These are phyloP conservation scores for Phytophthora citrophthora DNA, from an alignment of 352 stramenopile species.

Conservation along the genomic window DNA sequence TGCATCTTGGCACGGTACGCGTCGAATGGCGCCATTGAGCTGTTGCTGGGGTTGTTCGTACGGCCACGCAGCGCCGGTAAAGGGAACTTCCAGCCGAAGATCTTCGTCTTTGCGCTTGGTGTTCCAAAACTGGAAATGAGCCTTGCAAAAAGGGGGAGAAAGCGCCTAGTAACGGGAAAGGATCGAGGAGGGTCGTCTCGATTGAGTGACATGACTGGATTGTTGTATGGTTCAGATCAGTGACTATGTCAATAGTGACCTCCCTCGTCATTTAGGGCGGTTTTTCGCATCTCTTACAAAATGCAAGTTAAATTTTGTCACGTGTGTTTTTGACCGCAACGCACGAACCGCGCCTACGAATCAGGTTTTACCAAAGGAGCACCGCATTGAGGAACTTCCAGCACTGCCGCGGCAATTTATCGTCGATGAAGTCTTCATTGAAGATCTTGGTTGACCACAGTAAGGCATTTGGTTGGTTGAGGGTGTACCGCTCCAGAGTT, in stretches of 20 bases:
- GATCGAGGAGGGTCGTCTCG: conserved; percentile 19
- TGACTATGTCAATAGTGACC: conserved; percentile 8
- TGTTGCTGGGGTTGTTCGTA: conserved; percentile 35
- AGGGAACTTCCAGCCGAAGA: conserved; percentile 42
- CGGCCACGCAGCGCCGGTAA: conserved; percentile 37
- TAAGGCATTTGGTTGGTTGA: conserved; percentile 7
- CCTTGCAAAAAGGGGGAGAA: neutral
- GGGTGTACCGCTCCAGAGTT: neutral
- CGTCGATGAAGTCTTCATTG: neutral
- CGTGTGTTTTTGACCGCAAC: neutral
- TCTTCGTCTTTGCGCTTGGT: conserved; percentile 49
- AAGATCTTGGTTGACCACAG: conserved; percentile 7
- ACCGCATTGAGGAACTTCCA: neutral
- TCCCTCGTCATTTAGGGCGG: neutral
- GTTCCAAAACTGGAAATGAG: conserved; percentile 44
- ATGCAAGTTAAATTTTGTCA: conserved; percentile 13
- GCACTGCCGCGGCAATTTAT: neutral
- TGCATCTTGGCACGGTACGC: conserved; percentile 97
- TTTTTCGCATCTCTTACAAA: conserved; percentile 8
- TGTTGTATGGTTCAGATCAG: conserved; percentile 13
- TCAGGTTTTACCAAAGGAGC: conserved; percentile 13
- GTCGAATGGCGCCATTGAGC: conserved; percentile 67
- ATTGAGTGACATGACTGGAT: conserved; percentile 17
- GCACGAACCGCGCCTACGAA: conserved; percentile 15
- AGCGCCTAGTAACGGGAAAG: conserved; percentile 6